A percentile compares a stretch with the other conserved stretches of the same genome.
Evolutionary conservation across 2,329 filamentous ascomycete genomes (phyloP).

Genomic region (Fusarium albosuccineum): DNA sequence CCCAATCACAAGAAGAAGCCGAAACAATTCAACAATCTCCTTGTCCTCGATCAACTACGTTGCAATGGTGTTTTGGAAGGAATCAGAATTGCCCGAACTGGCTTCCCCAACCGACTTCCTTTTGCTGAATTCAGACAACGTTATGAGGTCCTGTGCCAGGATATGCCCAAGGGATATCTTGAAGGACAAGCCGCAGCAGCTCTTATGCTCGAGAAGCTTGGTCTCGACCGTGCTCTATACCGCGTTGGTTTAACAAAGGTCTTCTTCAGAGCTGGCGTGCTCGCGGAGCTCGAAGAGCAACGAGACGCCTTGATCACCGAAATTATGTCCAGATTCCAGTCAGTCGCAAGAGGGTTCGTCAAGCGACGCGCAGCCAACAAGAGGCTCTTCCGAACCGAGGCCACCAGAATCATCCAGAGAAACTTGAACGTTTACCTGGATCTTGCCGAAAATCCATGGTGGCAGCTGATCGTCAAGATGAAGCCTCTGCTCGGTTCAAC

Average conservation of each 20-base stretch:
- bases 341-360: slow-evolving; percentile 88
- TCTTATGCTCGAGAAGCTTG: slow-evolving; percentile 90
- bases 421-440: slow-evolving; percentile 95
- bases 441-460: slow-evolving; percentile 95
- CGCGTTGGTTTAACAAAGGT: slow-evolving; percentile 97
- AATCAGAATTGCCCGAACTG: slow-evolving; percentile 95
- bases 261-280: slow-evolving; percentile 95
- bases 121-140: slow-evolving; percentile 96
- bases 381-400: slow-evolving; percentile 92
- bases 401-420: slow-evolving; percentile 91
- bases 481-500: slow-evolving; percentile 94
- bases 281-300: slow-evolving; percentile 96
- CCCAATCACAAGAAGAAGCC: slow-evolving; percentile 98
- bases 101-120: slow-evolving; percentile 92
- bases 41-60: slow-evolving; percentile 97
- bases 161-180: slow-evolving; percentile 90
- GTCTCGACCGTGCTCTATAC: slow-evolving; percentile 86
- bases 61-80: slow-evolving; percentile 99
- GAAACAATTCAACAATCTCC: slow-evolving; percentile 89
- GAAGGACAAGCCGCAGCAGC: slow-evolving; percentile 89
- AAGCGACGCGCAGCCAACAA: slow-evolving; percentile 92
- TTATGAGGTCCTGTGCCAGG: slow-evolving; percentile 92
- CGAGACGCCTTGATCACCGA: slow-evolving; percentile 92
- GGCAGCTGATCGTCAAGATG: slow-evolving; percentile 95
- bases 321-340: slow-evolving; percentile 95